Base-by-base conservation (phyloP, 2,329 filamentous ascomycete species). In the Nemania abortiva region DNA sequence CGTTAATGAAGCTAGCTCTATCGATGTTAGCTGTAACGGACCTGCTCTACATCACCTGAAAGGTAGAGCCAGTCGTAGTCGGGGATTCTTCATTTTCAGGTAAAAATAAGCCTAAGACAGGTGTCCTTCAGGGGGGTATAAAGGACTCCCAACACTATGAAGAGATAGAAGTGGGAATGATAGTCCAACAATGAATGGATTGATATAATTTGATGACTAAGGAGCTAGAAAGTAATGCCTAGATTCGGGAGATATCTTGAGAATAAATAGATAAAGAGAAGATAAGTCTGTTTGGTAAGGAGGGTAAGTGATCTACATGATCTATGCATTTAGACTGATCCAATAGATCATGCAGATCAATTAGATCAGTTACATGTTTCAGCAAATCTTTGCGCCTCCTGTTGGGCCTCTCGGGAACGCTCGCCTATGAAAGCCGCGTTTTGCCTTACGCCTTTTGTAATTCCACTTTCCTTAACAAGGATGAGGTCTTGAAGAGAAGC, bases 361-460 rank as follows among this genome's bases (percentile, higher is more conserved):
- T 55, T 55, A 55, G 52, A 55, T 55, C 29, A 55, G 52, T 56
- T n/a, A 54, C 52, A 56, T 31, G 52, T 55, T 55, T 55, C 29
- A 55, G 52, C 52, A 34, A 37, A 37, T 13, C 18, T 55, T 55
- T 37, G 29, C 29, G 29, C 29, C 29, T 37, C 52, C 52, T 18
- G 52, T 37, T 55, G 27, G 52, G 29, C 29, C 52, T 54, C 52
- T 55, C 29, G 52, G 52, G 29, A 27, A 55, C 52, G 29, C 29
- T 55, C 29, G 52, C 29, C 52, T 55, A 55, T 55, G 52, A 55
- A 55, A 55, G 52, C 52, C 52, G 52, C 52, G 52, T 34, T 55
- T 34, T 55, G 52, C 52, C 29, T 55, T 22, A 37, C 29, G n/a
- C 52, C 52, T 55, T 54, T 55, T 55, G 52, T 29, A 37, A 37